Conservation (phyloP, 306 rosid genomes). For the Ammopiptanthus mongolicus region DNA sequence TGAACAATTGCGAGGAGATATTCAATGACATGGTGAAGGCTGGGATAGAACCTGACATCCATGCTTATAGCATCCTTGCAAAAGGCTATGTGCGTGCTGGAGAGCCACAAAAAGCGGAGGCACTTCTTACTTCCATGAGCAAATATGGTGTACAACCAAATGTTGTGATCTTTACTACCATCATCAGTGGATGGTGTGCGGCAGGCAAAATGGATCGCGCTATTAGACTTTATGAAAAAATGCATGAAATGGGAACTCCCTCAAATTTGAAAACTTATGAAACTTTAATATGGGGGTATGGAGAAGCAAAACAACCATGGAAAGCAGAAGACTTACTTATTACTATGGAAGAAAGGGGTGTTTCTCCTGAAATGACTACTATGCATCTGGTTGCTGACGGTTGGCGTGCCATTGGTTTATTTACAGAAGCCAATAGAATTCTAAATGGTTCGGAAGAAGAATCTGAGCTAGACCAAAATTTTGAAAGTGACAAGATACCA, state of each 20-base stretch:
- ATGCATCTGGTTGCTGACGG: slow-evolving; percentile 70
- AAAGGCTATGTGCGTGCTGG: slow-evolving; percentile 89
- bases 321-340: slow-evolving; percentile 77
- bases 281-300: slow-evolving; percentile 95
- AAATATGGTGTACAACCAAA: slow-evolving; percentile 63
- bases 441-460: slow-evolving; percentile 38
- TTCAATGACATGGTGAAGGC: slow-evolving; percentile 79
- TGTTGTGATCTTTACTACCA: slow-evolving; percentile 93
- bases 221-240: slow-evolving; percentile 42
- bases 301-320: slow-evolving; percentile 92
- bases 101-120: slow-evolving; percentile 69
- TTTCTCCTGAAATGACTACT: slow-evolving; percentile 58
- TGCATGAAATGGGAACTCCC: slow-evolving; percentile 51
- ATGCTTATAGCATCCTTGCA: slow-evolving; percentile 85
- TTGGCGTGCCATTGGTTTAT: slow-evolving; percentile 76
- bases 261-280: slow-evolving; percentile 81
- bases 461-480: slow-evolving; percentile 14
- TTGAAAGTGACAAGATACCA: slow-evolving; percentile 25
- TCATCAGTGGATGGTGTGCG: slow-evolving; percentile 89
- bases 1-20: slow-evolving; percentile 76
- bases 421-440: slow-evolving; percentile 52
- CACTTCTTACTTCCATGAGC: slow-evolving; percentile 61
- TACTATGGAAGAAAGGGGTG: slow-evolving; percentile 62
- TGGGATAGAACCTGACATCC: slow-evolving; percentile 77
- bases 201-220: slow-evolving; percentile 84